phyloP scores from a whole-genome alignment of 768 basidiomycete species.

The Erythrobasidium yunnanense region DNA sequence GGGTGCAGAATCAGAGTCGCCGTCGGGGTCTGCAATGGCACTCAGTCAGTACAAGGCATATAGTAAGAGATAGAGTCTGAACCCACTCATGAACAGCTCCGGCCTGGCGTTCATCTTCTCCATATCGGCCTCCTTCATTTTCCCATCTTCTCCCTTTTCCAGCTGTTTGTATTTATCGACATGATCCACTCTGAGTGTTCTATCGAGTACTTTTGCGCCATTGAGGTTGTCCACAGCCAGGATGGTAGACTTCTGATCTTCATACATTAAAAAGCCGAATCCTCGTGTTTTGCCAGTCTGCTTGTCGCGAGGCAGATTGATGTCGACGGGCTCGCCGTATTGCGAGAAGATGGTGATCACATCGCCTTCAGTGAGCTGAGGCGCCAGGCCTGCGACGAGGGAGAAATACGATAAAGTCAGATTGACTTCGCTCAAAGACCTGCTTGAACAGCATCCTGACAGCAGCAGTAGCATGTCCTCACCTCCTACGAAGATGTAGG shows the following conservation, averaged over 20 bases:
- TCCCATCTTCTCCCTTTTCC: slow-evolving; percentile 66
- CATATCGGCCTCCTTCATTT: slow-evolving; percentile 71
- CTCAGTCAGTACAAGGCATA: background rate
- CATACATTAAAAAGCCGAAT: slow-evolving; percentile 97
- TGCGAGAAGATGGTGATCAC: slow-evolving; percentile 96
- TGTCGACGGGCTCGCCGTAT: slow-evolving; percentile 67
- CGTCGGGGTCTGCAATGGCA: background rate
- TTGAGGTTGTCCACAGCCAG: slow-evolving; percentile 98
- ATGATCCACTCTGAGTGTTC: slow-evolving; percentile 82
- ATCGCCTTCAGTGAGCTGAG: slow-evolving; percentile 90
- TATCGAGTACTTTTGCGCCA: slow-evolving; percentile 74
- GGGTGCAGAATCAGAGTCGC: background rate
- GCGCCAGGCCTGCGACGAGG: slow-evolving; percentile 50
- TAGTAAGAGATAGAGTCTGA: background rate
- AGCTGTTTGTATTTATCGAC: slow-evolving; percentile 72
- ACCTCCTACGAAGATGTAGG: slow-evolving; percentile 82
- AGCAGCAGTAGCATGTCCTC: too few species aligned
- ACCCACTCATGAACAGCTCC: slow-evolving; percentile 54
- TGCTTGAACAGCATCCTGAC: background rate
- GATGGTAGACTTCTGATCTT: slow-evolving; percentile 90
- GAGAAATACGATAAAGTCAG: background rate
- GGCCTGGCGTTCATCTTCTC: slow-evolving; percentile 82
- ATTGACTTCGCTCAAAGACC: too few species aligned
- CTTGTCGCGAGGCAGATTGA: slow-evolving; percentile 90
- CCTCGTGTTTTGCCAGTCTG: slow-evolving; percentile 79